Percentiles rank a stretch among this genome's conserved stretches.
These are phyloP conservation scores for Volvox carteri DNA, from an alignment of 163 green algal genomes.

Conservation along the genomic window DNA sequence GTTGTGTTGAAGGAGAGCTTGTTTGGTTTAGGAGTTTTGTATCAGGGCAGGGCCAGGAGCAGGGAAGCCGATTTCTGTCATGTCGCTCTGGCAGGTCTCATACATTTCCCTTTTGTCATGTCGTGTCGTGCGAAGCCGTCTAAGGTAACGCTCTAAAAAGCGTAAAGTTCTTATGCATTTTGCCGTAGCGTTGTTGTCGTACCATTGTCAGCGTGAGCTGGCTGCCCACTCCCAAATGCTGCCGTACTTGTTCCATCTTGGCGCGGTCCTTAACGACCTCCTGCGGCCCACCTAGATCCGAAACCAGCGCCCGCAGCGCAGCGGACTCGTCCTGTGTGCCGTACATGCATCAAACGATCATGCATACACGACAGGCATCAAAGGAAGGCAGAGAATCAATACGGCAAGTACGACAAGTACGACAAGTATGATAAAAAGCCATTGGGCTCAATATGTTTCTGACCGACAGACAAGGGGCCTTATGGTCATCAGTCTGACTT, in stretches of 20 bases:
- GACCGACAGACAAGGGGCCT: no score
- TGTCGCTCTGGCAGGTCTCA: no score
- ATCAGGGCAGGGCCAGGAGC: neutral
- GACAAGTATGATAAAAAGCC: no score
- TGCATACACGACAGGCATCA: neutral
- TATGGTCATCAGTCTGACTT: no score
- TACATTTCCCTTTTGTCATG: no score
- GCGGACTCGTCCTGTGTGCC: neutral
- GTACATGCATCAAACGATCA: neutral
- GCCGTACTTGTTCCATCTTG: slow-evolving; percentile 21
- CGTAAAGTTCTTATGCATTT: no score
- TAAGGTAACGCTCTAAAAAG: no score
- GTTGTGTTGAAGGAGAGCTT: no score
- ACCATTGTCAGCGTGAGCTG: slow-evolving; percentile 30
- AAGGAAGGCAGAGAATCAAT: no score
- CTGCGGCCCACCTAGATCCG: slow-evolving; percentile 1
- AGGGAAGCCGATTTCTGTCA: neutral
- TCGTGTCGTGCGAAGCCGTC: no score
- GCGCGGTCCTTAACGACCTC: slow-evolving; percentile 31
- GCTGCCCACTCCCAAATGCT: slow-evolving; percentile 4
- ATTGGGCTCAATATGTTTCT: no score
- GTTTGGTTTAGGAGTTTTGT: neutral
- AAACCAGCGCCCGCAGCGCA: slow-evolving; percentile 1
- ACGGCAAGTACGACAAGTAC: no score
- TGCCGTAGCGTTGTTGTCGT: neutral